Base-by-base conservation (phyloP, 2,329 filamentous ascomycete genomes). In the Xylaria hypoxylon region DNA sequence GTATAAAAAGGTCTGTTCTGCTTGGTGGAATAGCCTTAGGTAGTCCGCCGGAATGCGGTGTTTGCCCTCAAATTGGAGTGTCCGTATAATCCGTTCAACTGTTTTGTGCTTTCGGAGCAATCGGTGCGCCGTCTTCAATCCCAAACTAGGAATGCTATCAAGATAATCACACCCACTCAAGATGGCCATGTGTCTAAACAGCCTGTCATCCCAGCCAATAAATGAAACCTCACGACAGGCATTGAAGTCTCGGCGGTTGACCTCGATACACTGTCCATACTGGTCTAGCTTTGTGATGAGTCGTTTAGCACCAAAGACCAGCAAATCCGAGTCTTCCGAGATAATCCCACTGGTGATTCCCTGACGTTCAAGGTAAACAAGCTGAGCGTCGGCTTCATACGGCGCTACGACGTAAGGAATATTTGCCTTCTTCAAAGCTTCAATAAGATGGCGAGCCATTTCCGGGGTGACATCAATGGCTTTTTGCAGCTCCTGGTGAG, bases 151-250 rank as follows among this genome's bases (percentile, higher is more conserved):
- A 68, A 99, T 92, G 65, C 91, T 92, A 2, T 90, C 84, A n/a
- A 98, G 86, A 78, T 99, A 99, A 77, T 99, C 96, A 77, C 96
- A 99, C 7, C 96, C 96, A 76, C 94, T 97, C 66, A 99, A 81
- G 71, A 99, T 99, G 45, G 94, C 93, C 96, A 99, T 99, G 59
- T 89, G 90, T 65, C 96, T 88, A 74, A 99, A 99, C 72, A 97
- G 93, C 10, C 86, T 84, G 77, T 98, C 95, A 1, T 92, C 92
- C 95, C 95, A 99, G 7, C 94, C 95, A 3, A 93, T 91, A 45
- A 99, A 81, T 60, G 91, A 97, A 55, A 98, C 86, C 71, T 97
- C 96, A 56, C 92, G 90, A 71, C 93, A 96, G 33, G 92, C 89
- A 59, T 92, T 92, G 76, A 99, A 98, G 76, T 97, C 92, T 15